Evolutionary conservation across 192 early-diverging fungal species (phyloP).

Genomic region (Obelidium mucronatum): DNA sequence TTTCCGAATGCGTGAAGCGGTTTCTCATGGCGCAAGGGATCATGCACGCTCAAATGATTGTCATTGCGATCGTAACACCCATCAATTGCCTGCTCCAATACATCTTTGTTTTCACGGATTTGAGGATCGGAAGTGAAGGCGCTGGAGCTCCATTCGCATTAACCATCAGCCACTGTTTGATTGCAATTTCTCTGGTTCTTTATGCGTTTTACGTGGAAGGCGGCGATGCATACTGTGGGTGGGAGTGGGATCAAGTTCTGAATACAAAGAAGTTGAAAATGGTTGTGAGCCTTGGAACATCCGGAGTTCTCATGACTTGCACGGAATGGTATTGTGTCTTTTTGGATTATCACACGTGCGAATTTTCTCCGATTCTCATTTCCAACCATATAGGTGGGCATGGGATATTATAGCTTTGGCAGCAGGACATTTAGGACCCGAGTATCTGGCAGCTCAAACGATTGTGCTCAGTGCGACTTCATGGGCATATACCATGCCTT

Average conservation of each 20-base stretch:
- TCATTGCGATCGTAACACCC: constrained; percentile 74
- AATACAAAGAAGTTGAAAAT: constrained; percentile 12
- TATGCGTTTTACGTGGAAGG: constrained; percentile 71
- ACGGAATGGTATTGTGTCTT: constrained; percentile 43
- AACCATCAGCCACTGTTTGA: constrained; percentile 78
- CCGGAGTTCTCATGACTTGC: constrained; percentile 79
- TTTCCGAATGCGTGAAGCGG: constrained; percentile 85
- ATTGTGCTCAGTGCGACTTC: constrained; percentile 77
- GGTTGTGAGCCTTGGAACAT: constrained; percentile 68
- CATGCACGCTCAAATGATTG: constrained; percentile 83
- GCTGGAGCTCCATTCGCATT: constrained; percentile 87
- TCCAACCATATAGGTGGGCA: constrained; percentile 33
- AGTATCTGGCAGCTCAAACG: constrained; percentile 81
- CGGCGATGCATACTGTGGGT: constrained; percentile 85
- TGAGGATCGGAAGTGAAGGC: constrained; percentile 67
- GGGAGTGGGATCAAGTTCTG: constrained; percentile 72
- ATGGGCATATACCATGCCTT: constrained; percentile 77
- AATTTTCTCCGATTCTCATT: no score
- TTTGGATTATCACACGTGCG: not conserved
- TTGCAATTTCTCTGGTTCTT: constrained; percentile 66
- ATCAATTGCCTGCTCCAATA: constrained; percentile 82
- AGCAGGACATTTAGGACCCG: constrained; percentile 79
- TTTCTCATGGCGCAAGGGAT: constrained; percentile 87
- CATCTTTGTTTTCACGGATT: constrained; percentile 74
- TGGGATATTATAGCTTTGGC: constrained; percentile 49